Evolutionary conservation across 371 early-diverging fungal genomes (phyloP).

Genomic region (Batkoa obscura): DNA sequence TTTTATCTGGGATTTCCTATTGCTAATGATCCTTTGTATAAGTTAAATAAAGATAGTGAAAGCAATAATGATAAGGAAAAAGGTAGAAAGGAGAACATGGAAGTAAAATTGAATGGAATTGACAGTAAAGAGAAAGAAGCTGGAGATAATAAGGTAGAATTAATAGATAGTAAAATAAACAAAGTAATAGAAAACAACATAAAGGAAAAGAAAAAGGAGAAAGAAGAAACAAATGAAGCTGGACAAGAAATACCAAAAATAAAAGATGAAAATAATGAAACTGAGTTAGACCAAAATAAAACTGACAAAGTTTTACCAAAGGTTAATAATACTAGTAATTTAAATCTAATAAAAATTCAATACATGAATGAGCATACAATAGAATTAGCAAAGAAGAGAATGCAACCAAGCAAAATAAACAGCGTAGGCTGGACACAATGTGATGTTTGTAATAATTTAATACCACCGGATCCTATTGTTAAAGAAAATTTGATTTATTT

Average conservation of each 20-base stretch:
- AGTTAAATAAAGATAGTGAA: background rate
- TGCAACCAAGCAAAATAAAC: too few species aligned
- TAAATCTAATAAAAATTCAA: too few species aligned
- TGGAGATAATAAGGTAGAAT: too few species aligned
- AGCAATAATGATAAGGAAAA: background rate
- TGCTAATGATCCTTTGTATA: constrained; percentile 88
- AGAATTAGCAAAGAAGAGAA: too few species aligned
- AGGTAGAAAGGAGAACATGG: background rate
- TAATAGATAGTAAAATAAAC: too few species aligned
- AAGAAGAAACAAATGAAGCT: background rate
- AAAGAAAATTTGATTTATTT: background rate
- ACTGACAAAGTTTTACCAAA: background rate
- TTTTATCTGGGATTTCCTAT: constrained; percentile 92
- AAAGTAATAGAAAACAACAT: background rate
- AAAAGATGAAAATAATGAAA: background rate
- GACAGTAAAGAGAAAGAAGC: too few species aligned
- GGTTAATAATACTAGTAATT: too few species aligned
- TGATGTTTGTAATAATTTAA: background rate
- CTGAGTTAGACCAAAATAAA: background rate
- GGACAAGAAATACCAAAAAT: background rate
- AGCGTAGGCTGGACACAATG: background rate
- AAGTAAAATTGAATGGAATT: background rate
- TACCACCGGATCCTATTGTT: background rate
- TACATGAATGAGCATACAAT: too few species aligned
- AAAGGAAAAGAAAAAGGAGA: background rate